Base-by-base conservation (phyloP, 352 stramenopile genomes). In the Globisporangium orthogonon region DNA sequence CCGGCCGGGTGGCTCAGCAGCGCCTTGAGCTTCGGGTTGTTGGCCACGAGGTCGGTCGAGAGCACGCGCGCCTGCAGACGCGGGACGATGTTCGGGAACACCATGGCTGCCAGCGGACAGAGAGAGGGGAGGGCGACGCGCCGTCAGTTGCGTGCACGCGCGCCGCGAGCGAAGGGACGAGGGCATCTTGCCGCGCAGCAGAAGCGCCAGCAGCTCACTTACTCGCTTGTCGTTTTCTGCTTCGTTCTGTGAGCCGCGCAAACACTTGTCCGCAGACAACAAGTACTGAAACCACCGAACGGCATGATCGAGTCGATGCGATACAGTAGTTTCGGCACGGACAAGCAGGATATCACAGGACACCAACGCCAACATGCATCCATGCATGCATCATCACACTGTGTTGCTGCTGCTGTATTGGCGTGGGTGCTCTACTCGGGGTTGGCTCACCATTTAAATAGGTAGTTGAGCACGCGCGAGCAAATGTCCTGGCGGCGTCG, bases 371-470 rank as follows among this genome's bases (percentile, higher is more conserved):
- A n/a, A n/a, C n/a, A n/a, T n/a, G n/a, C n/a, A n/a, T n/a, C n/a
- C n/a, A n/a, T n/a, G n/a, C n/a, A n/a, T n/a, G n/a, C n/a, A n/a
- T n/a, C n/a, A n/a, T n/a, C n/a, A n/a, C n/a, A n/a, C n/a, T n/a
- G n/a, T n/a, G n/a, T n/a, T n/a, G 33, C 33, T 37, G 33, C 33
- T 37, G 33, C 23, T 61, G 55, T 48, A 48, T n/a, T 48, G n/a
- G 3, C 18, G 18, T 37, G n/a, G 14, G 44, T 47, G 56, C 18
- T 18, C 40, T 18, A n/a, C 45, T 50, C 37, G 45, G 17, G n/a
- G n/a, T n/a, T n/a, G 28, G 56, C 28, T 78, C 61, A 92, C 80
- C 81, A 87, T 52, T 90, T 90, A 85, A 94, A 94, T 78, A 94
- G 67, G 69, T 87, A 94, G 61, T 69, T 76, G 52, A 91, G 63